Base-by-base conservation (phyloP, 345 rosid genomes). In the Combretum micranthum region DNA sequence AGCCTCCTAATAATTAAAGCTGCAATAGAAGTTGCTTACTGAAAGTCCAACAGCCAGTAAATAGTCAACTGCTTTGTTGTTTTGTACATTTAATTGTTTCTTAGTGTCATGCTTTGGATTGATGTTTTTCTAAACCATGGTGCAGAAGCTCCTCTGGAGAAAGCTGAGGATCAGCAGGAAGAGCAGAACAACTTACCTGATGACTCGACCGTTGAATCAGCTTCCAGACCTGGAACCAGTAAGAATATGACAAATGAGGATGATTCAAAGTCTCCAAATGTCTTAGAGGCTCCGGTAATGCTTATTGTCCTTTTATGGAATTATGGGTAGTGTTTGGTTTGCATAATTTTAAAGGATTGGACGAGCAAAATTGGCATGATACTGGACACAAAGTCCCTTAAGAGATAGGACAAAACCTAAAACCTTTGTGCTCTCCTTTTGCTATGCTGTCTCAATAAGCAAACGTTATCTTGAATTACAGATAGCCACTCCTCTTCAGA, bases 111-210 rank as follows among this genome's bases (percentile, higher is more conserved):
- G 18, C 12, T 13, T 19, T 14, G 13, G 21, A 32, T 11, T 20
- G 1, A 20, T 13, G n/a, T 16, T 32, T 9, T n/a, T n/a, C 68
- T 64, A 59, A 42, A 65, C 50, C 53, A 21, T 61, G 48, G 55
- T 73, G 73, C 85, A 90, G 97, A 94, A 68, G 42, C 64, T 55
- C 74, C 75, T 55, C 83, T 77, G 63, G 53, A 69, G 47, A 84
- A 86, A 73, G 71, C 69, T 55, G 95, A 82, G 56, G 96, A 87
- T 69, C 80, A 72, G 66, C 90, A 72, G 71, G 81, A 59, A 47
- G 74, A 60, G 26, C 87, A 79, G 71, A 85, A 57, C n/a, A n/a
- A n/a, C 74, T 60, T 84, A 61, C 73, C 87, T 22, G 96, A 85
- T 59, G 86, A 85, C 62, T 69, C 92, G 58, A 67, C 69, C 52